phyloP scores from a whole-genome alignment of 139 green algal genomes.

The Limnomonas spitsbergensis region DNA sequence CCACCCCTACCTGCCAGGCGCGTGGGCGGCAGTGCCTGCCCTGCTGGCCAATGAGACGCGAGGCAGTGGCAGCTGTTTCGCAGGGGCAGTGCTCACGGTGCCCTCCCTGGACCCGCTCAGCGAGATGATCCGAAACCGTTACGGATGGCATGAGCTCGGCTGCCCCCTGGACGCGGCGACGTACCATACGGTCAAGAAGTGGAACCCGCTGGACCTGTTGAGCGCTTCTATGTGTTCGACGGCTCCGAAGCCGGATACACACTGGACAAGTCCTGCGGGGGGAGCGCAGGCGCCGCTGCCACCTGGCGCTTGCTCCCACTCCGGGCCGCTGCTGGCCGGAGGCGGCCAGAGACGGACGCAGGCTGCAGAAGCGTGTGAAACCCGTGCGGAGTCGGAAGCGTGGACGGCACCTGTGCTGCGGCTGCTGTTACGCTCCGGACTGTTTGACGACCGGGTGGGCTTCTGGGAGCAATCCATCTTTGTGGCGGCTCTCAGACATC shows the following conservation, averaged over 20 bases:
- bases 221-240: no score
- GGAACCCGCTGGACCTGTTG: no score
- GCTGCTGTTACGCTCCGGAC: not conserved
- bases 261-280: no score
- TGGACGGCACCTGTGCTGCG: not conserved
- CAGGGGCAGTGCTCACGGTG: not conserved
- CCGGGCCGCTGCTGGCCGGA: no score
- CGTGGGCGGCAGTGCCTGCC: not conserved
- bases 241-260: no score
- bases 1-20: not conserved
- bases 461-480: slow-evolving; percentile 8
- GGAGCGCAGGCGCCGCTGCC: no score
- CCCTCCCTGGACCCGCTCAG: slow-evolving; percentile 3
- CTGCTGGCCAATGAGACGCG: not conserved
- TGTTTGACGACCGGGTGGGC: not conserved
- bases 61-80: not conserved
- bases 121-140: not conserved
- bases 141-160: slow-evolving; percentile 12
- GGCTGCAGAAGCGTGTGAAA: not conserved
- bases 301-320: no score
- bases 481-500: slow-evolving; percentile 4
- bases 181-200: not conserved
- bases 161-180: not conserved
- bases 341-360: not conserved
- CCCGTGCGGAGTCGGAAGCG: not conserved